Evolutionary conservation across 2,329 filamentous ascomycete species (phyloP).

Genomic region (Tolypocladium guangdongense): DNA sequence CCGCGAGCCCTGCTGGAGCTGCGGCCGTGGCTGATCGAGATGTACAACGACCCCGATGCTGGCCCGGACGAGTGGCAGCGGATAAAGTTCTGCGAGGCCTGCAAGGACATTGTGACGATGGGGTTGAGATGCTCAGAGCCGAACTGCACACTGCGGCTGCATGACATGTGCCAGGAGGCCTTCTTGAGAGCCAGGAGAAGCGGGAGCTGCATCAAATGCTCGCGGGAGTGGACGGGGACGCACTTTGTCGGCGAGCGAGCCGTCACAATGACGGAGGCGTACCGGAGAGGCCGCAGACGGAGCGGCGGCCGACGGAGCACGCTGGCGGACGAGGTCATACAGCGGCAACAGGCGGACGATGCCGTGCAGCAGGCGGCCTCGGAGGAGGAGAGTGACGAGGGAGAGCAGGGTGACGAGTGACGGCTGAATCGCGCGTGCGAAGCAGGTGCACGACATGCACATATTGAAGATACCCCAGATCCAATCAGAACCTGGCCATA

Average conservation of each 20-base stretch:
- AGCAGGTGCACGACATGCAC: not conserved
- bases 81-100: slow-evolving; percentile 81
- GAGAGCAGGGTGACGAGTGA: not conserved
- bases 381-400: slow-evolving; percentile 5
- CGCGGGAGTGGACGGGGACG: slow-evolving; percentile 35
- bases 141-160: slow-evolving; percentile 59
- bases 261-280: slow-evolving; percentile 41
- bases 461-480: not conserved
- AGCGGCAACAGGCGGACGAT: slow-evolving; percentile 17
- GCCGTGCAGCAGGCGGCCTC: slow-evolving; percentile 14
- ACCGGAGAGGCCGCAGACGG: slow-evolving; percentile 30
- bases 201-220: slow-evolving; percentile 54
- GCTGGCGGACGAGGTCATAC: slow-evolving; percentile 23
- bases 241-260: slow-evolving; percentile 46
- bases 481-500: not conserved
- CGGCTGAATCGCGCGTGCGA: not conserved
- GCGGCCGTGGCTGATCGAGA: slow-evolving; percentile 70
- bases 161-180: slow-evolving; percentile 63
- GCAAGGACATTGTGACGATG: slow-evolving; percentile 78
- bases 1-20: slow-evolving; percentile 78
- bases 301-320: slow-evolving; percentile 19
- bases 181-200: slow-evolving; percentile 59
- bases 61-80: slow-evolving; percentile 53
- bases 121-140: slow-evolving; percentile 65
- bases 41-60: slow-evolving; percentile 68